Conservation (phyloP, 345 rosid genomes). For the Moricandia arvensis region DNA sequence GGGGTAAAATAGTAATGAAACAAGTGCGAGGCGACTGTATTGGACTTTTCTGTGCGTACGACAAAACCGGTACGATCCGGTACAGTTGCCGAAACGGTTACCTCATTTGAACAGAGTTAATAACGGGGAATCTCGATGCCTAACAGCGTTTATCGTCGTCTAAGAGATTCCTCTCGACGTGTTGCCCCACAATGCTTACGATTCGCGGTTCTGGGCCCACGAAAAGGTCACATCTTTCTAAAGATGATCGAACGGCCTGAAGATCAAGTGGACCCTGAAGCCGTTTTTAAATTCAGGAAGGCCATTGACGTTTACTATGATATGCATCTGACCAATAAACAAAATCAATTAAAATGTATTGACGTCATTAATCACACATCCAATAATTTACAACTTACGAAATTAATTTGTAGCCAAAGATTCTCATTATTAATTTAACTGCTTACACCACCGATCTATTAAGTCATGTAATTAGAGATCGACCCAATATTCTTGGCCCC, state of each 20-base stretch:
- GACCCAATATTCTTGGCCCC: constrained; percentile 30
- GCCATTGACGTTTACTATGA: not conserved
- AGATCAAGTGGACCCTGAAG: constrained; percentile 23
- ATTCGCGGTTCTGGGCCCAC: constrained; percentile 22
- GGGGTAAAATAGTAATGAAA: constrained; percentile 3
- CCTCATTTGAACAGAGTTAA: constrained; percentile 14
- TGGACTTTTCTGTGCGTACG: constrained; percentile 14
- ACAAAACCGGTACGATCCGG: constrained; percentile 39
- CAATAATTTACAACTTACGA: not conserved
- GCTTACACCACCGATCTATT: constrained; percentile 24
- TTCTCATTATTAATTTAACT: constrained; percentile 27
- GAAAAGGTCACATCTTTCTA: constrained; percentile 11
- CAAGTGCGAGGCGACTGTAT: constrained; percentile 4
- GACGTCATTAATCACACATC: constrained; percentile 23
- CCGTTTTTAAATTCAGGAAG: not conserved
- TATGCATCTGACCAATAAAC: not conserved
- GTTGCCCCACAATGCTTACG: constrained; percentile 33
- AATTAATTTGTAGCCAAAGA: constrained; percentile 16
- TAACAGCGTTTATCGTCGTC: constrained; percentile 22
- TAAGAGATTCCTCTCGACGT: constrained; percentile 34
- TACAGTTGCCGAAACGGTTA: constrained; percentile 15
- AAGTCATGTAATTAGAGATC: constrained; percentile 27
- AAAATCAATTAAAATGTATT: not conserved
- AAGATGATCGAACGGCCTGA: constrained; percentile 31
- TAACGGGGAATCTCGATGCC: constrained; percentile 30